Percentiles rank a stretch among this genome's conserved stretches.
These are phyloP conservation scores for Colletotrichum phormii DNA, from an alignment of 2,329 filamentous ascomycete species.

Conservation along the genomic window DNA sequence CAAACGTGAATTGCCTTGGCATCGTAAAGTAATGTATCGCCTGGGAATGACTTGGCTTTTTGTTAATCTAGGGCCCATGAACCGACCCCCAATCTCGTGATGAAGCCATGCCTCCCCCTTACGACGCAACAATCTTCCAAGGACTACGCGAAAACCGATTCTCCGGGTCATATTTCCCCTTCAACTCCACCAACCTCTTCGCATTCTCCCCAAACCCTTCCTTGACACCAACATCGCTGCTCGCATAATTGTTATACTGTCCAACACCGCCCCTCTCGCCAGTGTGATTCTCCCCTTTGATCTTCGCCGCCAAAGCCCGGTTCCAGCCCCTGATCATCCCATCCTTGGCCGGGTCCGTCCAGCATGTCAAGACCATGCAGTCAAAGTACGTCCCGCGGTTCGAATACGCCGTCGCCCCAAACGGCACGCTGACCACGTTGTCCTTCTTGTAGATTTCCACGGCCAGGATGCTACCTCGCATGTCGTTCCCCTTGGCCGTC, in stretches of 20 bases:
- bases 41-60: too few species aligned
- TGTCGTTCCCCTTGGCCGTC: slow-evolving; percentile 40
- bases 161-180: slow-evolving; percentile 47
- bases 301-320: slow-evolving; percentile 43
- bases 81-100: not conserved
- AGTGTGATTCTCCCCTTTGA: slow-evolving; percentile 42
- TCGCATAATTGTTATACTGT: slow-evolving; percentile 46
- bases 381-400: slow-evolving; percentile 59
- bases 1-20: too few species aligned
- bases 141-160: slow-evolving; percentile 44
- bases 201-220: slow-evolving; percentile 47
- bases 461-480: slow-evolving; percentile 45
- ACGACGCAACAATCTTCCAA: slow-evolving; percentile 4
- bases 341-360: slow-evolving; percentile 53
- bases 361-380: slow-evolving; percentile 52
- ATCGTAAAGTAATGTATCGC: too few species aligned
- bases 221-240: slow-evolving; percentile 40
- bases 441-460: slow-evolving; percentile 56
- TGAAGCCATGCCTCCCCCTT: not conserved
- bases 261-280: slow-evolving; percentile 40
- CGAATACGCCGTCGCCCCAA: slow-evolving; percentile 55
- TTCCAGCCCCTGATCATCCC: slow-evolving; percentile 51
- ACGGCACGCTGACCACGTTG: slow-evolving; percentile 50
- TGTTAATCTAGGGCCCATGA: too few species aligned
- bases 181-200: slow-evolving; percentile 45